phyloP scores from a whole-genome alignment of 805 yeast genomes.

The Kodamaea kakaduensis region DNA sequence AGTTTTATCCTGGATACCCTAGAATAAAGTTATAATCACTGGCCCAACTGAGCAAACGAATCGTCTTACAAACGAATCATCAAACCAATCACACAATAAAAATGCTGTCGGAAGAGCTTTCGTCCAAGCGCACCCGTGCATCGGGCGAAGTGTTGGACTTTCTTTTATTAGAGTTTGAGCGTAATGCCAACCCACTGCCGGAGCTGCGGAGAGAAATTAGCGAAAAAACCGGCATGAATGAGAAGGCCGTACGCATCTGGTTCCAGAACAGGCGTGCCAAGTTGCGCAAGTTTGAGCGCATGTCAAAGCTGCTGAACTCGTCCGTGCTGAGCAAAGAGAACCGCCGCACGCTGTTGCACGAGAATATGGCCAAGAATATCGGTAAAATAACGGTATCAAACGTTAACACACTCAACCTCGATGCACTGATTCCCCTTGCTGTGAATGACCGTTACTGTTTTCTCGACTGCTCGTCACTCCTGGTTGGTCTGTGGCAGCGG shows the following conservation, averaged over 20 bases:
- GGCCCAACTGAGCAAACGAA: too few relatives aligned
- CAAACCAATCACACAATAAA: not conserved
- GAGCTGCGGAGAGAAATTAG: constrained; percentile 68
- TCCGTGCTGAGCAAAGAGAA: constrained; percentile 1
- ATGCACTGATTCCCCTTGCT: constrained; percentile 40
- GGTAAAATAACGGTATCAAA: not conserved
- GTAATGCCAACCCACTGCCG: constrained; percentile 73
- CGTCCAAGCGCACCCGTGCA: constrained; percentile 59
- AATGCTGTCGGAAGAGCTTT: constrained; percentile 19
- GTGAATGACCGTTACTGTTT: constrained; percentile 65
- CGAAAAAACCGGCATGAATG: constrained; percentile 73
- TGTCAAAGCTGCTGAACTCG: constrained; percentile 16
- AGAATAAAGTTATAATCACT: too few relatives aligned
- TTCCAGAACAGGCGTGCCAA: constrained; percentile 86
- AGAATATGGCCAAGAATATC: not conserved
- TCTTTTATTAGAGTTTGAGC: constrained; percentile 63
- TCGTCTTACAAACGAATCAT: too few relatives aligned
- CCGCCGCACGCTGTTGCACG: constrained; percentile 11
- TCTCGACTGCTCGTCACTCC: constrained; percentile 61
- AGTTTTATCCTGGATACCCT: too few relatives aligned
- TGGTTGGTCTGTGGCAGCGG: constrained; percentile 81
- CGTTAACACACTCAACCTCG: not conserved
- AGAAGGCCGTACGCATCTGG: constrained; percentile 89
- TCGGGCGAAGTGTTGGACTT: constrained; percentile 75
- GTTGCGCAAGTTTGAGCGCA: constrained; percentile 59